These are phyloP conservation scores for Bonia amplexicaulis DNA, from an alignment of 176 grass and related monocot genomes.

Conservation along the genomic window DNA sequence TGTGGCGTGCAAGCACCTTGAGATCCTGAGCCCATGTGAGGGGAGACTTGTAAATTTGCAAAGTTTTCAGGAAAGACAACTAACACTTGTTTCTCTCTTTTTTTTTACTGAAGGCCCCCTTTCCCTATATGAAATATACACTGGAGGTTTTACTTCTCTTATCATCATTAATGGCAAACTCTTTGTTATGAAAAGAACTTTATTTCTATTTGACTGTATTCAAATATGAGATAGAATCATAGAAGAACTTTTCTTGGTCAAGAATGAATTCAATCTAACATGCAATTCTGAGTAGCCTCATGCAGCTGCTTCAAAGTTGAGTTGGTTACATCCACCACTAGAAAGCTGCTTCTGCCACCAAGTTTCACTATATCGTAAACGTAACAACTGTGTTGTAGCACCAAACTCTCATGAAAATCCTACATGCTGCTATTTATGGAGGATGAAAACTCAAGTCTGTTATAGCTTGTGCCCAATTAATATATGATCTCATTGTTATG, in stretches of 20 bases:
- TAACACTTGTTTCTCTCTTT: background rate
- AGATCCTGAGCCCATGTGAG: background rate
- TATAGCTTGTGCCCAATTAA: background rate
- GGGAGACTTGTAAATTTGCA: background rate
- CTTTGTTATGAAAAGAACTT: background rate
- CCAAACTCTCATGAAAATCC: constrained; percentile 3
- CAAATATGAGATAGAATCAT: background rate
- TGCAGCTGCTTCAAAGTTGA: background rate
- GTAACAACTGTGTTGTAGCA: background rate
- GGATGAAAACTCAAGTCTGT: background rate
- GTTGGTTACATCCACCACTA: background rate
- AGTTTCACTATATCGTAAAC: background rate
- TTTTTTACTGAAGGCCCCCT: background rate
- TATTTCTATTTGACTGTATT: background rate
- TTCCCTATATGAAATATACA: background rate
- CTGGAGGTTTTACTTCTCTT: background rate
- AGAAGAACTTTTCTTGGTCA: background rate
- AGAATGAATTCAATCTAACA: background rate
- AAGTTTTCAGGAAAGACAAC: background rate
- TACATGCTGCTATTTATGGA: background rate
- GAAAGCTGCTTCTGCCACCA: background rate
- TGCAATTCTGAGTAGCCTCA: background rate
- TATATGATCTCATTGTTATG: background rate
- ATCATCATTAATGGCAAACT: background rate
- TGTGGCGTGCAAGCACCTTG: background rate